A percentile compares a stretch with the other conserved stretches of the same genome.
Evolutionary conservation across 2,329 filamentous ascomycete genomes (phyloP).

Genomic region (Pseudomassariella vexata): DNA sequence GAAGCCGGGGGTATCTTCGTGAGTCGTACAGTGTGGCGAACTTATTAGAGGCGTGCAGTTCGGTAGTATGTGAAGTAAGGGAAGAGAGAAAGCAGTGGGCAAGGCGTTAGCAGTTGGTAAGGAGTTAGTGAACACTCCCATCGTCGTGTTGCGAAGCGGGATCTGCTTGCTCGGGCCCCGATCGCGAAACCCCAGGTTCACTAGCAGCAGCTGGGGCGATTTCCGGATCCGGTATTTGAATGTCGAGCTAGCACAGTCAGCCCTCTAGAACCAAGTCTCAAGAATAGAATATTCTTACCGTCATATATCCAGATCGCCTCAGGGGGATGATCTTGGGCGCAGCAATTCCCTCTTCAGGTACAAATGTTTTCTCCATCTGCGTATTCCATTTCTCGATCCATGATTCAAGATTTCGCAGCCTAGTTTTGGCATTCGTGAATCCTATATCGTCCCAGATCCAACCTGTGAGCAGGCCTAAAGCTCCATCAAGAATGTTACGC

Average conservation of each 20-base stretch:
- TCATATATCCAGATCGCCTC: conserved; percentile 83
- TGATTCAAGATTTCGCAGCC: conserved; percentile 63
- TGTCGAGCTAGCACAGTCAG: conserved; percentile 72
- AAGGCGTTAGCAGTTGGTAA: background rate
- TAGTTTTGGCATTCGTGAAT: conserved; percentile 66
- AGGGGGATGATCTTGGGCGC: conserved; percentile 71
- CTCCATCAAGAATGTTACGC: conserved; percentile 73
- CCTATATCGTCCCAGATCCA: conserved; percentile 95
- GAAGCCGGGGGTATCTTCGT: conserved; percentile 18
- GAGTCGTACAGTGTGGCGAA: conserved; percentile 17
- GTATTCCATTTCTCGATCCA: conserved; percentile 87
- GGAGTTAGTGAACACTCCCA: conserved; percentile 1
- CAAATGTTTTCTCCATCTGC: conserved; percentile 54
- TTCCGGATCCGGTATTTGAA: conserved; percentile 75
- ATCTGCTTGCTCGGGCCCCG: conserved; percentile 12
- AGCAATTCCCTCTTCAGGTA: conserved; percentile 42
- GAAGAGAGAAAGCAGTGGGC: conserved; percentile 8
- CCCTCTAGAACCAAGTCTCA: too few relatives aligned
- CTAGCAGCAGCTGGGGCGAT: conserved; percentile 51
- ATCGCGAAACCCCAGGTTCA: conserved; percentile 31
- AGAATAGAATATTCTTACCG: conserved; percentile 54
- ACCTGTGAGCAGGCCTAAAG: conserved; percentile 76
- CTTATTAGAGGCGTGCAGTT: conserved; percentile 12
- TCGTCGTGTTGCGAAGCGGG: conserved; percentile 3
- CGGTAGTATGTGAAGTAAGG: conserved; percentile 10